Conservation (phyloP, 768 basidiomycete genomes). For the Hydnum rufescens region DNA sequence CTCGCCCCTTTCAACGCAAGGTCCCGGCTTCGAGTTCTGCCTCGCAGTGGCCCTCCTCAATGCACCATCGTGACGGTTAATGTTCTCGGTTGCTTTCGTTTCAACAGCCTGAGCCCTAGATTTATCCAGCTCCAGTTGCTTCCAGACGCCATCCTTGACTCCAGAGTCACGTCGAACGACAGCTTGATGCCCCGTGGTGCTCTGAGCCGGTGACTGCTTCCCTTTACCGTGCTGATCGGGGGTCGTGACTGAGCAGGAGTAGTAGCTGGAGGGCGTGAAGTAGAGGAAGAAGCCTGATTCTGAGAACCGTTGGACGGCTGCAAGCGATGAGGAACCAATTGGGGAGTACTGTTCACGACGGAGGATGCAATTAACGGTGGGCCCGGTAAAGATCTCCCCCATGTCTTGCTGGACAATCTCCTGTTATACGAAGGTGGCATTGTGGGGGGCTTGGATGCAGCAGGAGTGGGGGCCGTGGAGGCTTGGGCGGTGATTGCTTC, state of each 20-base stretch:
- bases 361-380: not conserved
- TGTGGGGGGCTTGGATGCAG: too few relatives aligned
- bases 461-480: too few relatives aligned
- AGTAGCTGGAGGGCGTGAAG: too few relatives aligned
- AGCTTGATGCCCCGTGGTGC: not conserved
- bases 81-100: not conserved
- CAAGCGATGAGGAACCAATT: not conserved
- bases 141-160: slow-evolving; percentile 33
- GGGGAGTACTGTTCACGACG: not conserved
- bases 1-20: not conserved
- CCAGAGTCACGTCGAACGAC: slow-evolving; percentile 28
- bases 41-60: slow-evolving; percentile 14
- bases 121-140: slow-evolving; percentile 23
- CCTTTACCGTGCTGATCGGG: too few relatives aligned
- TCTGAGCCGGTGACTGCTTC: slow-evolving; percentile 2
- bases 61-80: not conserved
- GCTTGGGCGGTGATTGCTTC: too few relatives aligned
- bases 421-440: too few relatives aligned
- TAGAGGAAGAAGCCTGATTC: too few relatives aligned
- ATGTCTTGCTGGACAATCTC: slow-evolving; percentile 3
- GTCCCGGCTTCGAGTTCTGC: slow-evolving; percentile 11
- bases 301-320: too few relatives aligned
- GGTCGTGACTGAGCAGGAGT: too few relatives aligned
- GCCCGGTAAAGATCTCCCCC: not conserved
- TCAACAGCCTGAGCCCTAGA: slow-evolving; percentile 11